Base-by-base conservation (phyloP, 2,329 filamentous ascomycete genomes). In the Emmonsiellopsis sp. region DNA sequence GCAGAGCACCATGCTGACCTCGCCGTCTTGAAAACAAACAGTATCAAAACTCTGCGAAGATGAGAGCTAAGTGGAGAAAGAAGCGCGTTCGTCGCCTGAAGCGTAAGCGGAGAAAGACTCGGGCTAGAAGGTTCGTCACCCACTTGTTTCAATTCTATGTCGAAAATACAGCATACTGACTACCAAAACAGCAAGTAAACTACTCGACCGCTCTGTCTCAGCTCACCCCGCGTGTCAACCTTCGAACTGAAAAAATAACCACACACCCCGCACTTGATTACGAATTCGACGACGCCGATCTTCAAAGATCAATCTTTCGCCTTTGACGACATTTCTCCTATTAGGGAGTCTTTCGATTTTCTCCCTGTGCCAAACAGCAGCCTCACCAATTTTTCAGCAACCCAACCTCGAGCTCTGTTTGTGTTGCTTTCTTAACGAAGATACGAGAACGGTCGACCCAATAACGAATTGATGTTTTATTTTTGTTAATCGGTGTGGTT, bases 21-120 rank as follows among this genome's bases (percentile, higher is more conserved):
- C 42, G 13, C 46, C 42, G 53, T 39, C 17, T 49, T 8, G 49
- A 34, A 39, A 6, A 21, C 17, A 32, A 39, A 49, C 17, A 59
- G 58, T 62, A 54, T 63, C 64, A 65, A 63, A 62, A 60, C 63
- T 70, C 67, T 71, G 63, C 68, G 70, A 73, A 72, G 70, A 85
- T 86, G 83, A 86, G 92, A 93, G 91, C 90, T 74, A 97, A 97
- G 84, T 97, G 93, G 93, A 93, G 92, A 84, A 98, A 98, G 88
- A 98, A 98, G 92, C 85, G 93, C 77, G 91, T 95, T 80, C 84
- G 93, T 72, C 86, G 93, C 78, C 89, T 98, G 77, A 97, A 97
- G 87, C 87, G 91, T 75, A 98, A 98, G 91, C 90, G 93, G 82
- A 94, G 93, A 90, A 98, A 98, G 92, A 95, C 93, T 80, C 85